Evolutionary conservation across 768 basidiomycete genomes (phyloP), one percentile per base, ranked within the genome.

Genomic region (Kwoniella heveanensis): DNA sequence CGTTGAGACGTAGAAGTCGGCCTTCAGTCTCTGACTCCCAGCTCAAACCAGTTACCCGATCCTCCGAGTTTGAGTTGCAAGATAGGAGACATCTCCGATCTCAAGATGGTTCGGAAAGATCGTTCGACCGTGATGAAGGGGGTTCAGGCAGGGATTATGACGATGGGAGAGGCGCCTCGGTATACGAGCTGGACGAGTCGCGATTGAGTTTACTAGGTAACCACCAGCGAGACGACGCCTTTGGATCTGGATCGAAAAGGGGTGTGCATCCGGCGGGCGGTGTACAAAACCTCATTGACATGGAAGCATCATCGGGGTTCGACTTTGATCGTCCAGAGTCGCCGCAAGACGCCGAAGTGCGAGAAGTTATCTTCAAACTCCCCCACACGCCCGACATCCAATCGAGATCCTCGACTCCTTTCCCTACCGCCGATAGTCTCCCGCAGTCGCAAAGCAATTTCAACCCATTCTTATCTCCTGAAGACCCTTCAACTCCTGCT

Each of bases 361-460:
- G 66, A 26, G 64, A 68, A 51, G 64, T 73, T 57, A 68, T 73
- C 52, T 73, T 73, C 32, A 66, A 61, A 10, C 44, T 50, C 3
- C 26, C 56, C 26, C 50, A 44, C 19, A 48, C 60, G 2, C 53
- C 61, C 9, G 17, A 9, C 30, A 22, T 26, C 19, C 44, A 39
- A 25, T 59, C 60, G 17, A 46, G 30, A 17, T 30, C 56, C 6
- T 47, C 37, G 32, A 56, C 63, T 4, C 51, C 54, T 37, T 27
- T n/a, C n/a, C 24, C 25, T n/a, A 22, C 26, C 49, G 26, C 25
- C 17, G 22, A 37, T 52, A 21, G 9, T 10, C 24, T 8, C 6
- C 46, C 25, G 24, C 29, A 39, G 53, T 15, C 61, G 21, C n/a
- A n/a, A n/a, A 19, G 19, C 39, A 19, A 44, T 4, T 4, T 49